Evolutionary conservation across 2,329 filamentous ascomycete species (phyloP).

Genomic region (Elsinoe ampelina): DNA sequence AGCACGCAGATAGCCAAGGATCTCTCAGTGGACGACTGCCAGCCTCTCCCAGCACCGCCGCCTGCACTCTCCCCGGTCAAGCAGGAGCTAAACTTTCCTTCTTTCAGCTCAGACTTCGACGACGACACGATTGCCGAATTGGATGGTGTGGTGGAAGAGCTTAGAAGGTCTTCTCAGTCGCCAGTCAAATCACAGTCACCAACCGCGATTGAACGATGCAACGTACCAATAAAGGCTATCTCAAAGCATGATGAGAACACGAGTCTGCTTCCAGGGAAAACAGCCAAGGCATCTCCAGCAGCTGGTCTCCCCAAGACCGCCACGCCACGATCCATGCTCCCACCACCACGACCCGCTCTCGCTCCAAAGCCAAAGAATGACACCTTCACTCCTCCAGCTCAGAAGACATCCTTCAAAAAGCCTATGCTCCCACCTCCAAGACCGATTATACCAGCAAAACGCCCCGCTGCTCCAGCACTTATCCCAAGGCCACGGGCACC

Average conservation of each 20-base stretch:
- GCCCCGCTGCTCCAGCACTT: neutral
- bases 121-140: neutral
- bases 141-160: conserved; percentile 17
- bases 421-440: neutral
- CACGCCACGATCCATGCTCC: conserved; percentile 20
- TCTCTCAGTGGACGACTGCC: conserved; percentile 18
- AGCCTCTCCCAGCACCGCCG: neutral
- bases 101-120: conserved; percentile 27
- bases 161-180: conserved; percentile 23
- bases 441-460: neutral
- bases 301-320: neutral
- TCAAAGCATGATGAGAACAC: neutral
- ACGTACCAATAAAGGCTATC: neutral
- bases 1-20: conserved; percentile 39
- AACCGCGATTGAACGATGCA: too few species aligned
- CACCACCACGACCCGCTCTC: conserved; percentile 9
- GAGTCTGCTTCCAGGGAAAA: neutral
- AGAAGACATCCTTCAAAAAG: neutral
- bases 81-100: conserved; percentile 18
- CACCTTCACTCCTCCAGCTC: neutral
- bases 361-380: neutral
- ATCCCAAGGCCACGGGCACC: neutral
- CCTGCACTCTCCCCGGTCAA: neutral
- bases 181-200: neutral
- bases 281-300: neutral